Evolutionary conservation across 1,139 yeast species (phyloP), one percentile per base, ranked within the genome.

Genomic region (Pichia sp.): DNA sequence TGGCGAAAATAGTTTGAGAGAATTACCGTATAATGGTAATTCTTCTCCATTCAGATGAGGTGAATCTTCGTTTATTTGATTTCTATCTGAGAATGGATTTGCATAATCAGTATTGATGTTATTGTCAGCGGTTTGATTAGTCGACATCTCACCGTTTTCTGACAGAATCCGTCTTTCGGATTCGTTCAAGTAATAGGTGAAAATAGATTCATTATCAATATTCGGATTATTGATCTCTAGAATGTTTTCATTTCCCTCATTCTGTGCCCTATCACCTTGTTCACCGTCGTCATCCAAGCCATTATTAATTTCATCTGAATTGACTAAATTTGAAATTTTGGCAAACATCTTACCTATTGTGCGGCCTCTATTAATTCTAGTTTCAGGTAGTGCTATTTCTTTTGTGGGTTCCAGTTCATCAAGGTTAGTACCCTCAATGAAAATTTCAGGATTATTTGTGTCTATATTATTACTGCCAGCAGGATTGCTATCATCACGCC

Each of bases 1-100:
- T 1, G 73, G 67, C 0, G 61, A 41, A 33, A 72, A 66, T 7
- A 61, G 16, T 4, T 61, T 58, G 8, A 73, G 47, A 0, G 77
- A 70, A 26, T 64, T 64, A 3, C 78, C 78, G 23, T 16, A 16
- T 16, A 16, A 16, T 16, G 23, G 23, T 16, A 16, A 16, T 16
- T 16, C 23, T 16, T 16, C 23, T 16, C 23, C 23, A 49, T 61
- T 71, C 3, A 69, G 52, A 9, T 34, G 36, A 8, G 31, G 4
- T 16, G 23, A 16, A 16, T 16, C 23, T 16, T 16, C 23, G 23
- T 16, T 16, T 16, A 16, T 16, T 16, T 16, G 23, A 16, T 16
- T 16, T 16, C 23, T 31, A 31, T 31, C 33, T 8, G 33, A 31
- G 10, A 31, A 31, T 31, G 33, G 33, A 31, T 31, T 31, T 31